A percentile compares a stretch with the other conserved stretches of the same genome.
These are phyloP conservation scores for Pseudogymnoascus sp. DNA, from an alignment of 2,329 filamentous ascomycete genomes.

Conservation along the genomic window DNA sequence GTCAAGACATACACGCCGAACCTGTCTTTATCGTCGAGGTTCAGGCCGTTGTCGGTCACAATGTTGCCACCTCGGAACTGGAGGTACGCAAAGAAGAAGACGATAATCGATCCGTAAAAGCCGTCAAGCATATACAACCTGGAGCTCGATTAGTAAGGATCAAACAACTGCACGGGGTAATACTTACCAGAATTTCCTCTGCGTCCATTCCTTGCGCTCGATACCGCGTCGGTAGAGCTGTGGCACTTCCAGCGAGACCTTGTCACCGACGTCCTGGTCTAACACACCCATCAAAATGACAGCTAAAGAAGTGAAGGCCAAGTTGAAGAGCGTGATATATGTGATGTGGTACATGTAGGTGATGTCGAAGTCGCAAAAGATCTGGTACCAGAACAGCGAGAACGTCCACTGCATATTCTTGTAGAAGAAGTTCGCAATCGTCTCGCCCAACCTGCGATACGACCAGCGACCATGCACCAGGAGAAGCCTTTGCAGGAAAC, in stretches of 20 bases:
- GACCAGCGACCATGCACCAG: constrained; percentile 92
- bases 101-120: constrained; percentile 85
- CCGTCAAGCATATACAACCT: constrained; percentile 94
- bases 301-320: constrained; percentile 90
- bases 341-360: constrained; percentile 97
- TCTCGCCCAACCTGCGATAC: constrained; percentile 84
- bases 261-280: constrained; percentile 93
- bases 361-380: constrained; percentile 91
- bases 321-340: constrained; percentile 92
- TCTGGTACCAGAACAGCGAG: constrained; percentile 93
- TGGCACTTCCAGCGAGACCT: constrained; percentile 85
- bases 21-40: constrained; percentile 68
- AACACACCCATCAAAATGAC: constrained; percentile 93
- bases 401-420: constrained; percentile 99
- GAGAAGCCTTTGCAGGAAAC: constrained; percentile 74
- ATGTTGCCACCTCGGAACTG: constrained; percentile 64
- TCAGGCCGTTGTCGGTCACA: constrained; percentile 60
- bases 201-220: constrained; percentile 92
- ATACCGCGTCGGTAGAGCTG: constrained; percentile 94
- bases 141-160: constrained; percentile 17
- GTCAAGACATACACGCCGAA: constrained; percentile 83
- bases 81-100: constrained; percentile 86
- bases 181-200: constrained; percentile 86
- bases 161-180: not conserved
- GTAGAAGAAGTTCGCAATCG: constrained; percentile 98